phyloP scores from a whole-genome alignment of 352 stramenopile species.

The Globisporangium emineosum region DNA sequence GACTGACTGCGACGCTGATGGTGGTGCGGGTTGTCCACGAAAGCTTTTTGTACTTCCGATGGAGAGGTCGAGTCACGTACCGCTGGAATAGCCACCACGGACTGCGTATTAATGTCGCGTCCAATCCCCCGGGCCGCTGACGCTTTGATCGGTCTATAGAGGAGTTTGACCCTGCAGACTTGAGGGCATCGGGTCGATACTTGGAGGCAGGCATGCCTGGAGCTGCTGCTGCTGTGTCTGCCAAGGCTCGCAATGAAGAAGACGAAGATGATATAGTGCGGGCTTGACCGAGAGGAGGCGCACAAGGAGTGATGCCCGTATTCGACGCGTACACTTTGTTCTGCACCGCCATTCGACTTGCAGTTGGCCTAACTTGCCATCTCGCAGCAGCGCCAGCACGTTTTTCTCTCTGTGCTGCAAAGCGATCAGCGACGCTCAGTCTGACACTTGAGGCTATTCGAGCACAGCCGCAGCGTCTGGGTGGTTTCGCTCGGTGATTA shows the following conservation, averaged over 20 bases:
- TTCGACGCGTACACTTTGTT: conserved; percentile 15
- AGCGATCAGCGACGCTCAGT: background rate
- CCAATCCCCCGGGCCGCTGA: background rate
- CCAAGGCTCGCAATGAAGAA: background rate
- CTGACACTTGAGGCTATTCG: background rate
- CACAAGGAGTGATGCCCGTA: background rate
- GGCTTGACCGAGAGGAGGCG: background rate
- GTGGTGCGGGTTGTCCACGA: conserved; percentile 47
- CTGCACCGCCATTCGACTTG: conserved; percentile 9
- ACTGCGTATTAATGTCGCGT: background rate
- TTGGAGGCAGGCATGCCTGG: background rate
- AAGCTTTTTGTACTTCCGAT: conserved; percentile 30
- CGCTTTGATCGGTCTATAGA: background rate
- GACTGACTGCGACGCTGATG: conserved; percentile 22
- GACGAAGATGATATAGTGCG: conserved; percentile 2
- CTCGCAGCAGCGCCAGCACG: background rate
- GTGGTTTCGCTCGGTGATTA: conserved; percentile 3
- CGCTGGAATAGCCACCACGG: conserved; percentile 14
- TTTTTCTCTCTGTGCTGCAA: background rate
- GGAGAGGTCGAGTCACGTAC: conserved; percentile 25
- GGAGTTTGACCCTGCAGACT: background rate
- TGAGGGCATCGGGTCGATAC: background rate
- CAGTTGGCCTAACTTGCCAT: background rate
- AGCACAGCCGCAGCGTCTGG: background rate
- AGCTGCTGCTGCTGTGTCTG: background rate